Conservation (phyloP, 1,284 basidiomycete genomes). For the Ceratobasidium theobromae region DNA sequence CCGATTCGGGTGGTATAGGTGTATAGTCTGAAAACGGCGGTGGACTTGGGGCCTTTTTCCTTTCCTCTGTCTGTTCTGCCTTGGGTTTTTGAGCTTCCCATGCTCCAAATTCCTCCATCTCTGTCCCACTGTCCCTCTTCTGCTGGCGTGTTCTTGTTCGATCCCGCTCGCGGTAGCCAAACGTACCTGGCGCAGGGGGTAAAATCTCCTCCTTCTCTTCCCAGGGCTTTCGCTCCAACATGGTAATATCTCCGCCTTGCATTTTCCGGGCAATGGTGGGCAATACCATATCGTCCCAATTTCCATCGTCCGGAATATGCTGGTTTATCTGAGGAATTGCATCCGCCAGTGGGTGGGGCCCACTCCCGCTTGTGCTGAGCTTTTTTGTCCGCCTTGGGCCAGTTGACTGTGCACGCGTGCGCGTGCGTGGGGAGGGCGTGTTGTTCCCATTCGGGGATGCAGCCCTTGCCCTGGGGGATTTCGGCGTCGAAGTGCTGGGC, state of each 20-base stretch:
- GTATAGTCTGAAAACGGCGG: constrained; percentile 26
- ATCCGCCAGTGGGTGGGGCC: constrained; percentile 32
- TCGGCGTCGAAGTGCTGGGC: not conserved
- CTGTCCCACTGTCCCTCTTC: constrained; percentile 2
- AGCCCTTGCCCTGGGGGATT: not conserved
- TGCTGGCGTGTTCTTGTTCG: not conserved
- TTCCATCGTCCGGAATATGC: constrained; percentile 43
- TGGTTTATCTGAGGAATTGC: constrained; percentile 34
- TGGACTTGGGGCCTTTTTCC: constrained; percentile 15
- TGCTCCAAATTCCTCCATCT: constrained; percentile 23
- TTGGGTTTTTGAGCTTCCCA: not conserved
- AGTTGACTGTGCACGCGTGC: constrained; percentile 3
- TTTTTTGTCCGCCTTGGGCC: constrained; percentile 28
- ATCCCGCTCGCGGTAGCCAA: constrained; percentile 57
- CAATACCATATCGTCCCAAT: constrained; percentile 55
- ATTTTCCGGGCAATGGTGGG: constrained; percentile 81
- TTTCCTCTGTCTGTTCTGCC: constrained; percentile 9
- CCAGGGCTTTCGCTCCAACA: constrained; percentile 54
- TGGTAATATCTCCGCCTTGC: constrained; percentile 45
- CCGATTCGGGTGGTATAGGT: not conserved
- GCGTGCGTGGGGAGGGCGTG: not conserved
- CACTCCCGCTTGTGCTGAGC: constrained; percentile 15
- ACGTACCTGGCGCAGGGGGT: constrained; percentile 68
- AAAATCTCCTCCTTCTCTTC: constrained; percentile 51
- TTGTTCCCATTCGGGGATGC: constrained; percentile 1